Conservation (phyloP, 192 early-diverging fungal species). For the Podila clonocystis region DNA sequence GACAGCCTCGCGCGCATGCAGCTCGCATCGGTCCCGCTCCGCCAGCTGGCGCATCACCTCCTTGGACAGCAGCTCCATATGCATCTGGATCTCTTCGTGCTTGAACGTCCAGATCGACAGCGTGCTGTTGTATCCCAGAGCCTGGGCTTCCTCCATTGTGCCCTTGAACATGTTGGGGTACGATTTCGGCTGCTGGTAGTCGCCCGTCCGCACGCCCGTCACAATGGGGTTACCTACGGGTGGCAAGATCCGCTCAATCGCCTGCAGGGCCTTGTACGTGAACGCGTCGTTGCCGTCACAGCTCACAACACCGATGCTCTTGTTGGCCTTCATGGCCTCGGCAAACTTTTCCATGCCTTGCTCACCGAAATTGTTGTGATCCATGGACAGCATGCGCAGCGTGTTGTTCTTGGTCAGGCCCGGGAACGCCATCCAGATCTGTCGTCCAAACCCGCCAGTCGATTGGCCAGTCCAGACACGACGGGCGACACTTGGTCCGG, state of each 20-base stretch:
- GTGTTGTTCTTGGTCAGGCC: conserved; percentile 22
- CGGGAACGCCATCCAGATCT: conserved; percentile 26
- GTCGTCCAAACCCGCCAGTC: conserved; percentile 37
- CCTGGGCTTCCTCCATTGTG: conserved; percentile 40
- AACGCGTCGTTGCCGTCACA: conserved; percentile 45
- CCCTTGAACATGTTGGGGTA: conserved; percentile 11
- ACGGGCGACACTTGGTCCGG: neutral
- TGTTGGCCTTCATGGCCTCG: conserved; percentile 19
- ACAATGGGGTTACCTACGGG: neutral
- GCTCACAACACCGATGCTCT: conserved; percentile 16
- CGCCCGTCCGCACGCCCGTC: neutral
- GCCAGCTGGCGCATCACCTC: conserved; percentile 28
- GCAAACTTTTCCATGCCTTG: conserved; percentile 28
- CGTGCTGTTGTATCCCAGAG: conserved; percentile 37
- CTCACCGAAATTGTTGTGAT: conserved; percentile 45
- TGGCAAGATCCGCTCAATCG: conserved; percentile 25
- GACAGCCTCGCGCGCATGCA: conserved; percentile 8
- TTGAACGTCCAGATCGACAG: conserved; percentile 26
- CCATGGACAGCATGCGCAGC: conserved; percentile 27
- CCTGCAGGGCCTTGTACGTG: conserved; percentile 31
- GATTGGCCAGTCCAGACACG: conserved; percentile 2
- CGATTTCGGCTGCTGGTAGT: too few relatives aligned
- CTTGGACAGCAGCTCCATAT: conserved; percentile 17
- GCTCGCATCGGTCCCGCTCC: conserved; percentile 21
- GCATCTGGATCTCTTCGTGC: conserved; percentile 22